Conservation (phyloP, 2,329 filamentous ascomycete species). For the Colletotrichum euphorbiae region DNA sequence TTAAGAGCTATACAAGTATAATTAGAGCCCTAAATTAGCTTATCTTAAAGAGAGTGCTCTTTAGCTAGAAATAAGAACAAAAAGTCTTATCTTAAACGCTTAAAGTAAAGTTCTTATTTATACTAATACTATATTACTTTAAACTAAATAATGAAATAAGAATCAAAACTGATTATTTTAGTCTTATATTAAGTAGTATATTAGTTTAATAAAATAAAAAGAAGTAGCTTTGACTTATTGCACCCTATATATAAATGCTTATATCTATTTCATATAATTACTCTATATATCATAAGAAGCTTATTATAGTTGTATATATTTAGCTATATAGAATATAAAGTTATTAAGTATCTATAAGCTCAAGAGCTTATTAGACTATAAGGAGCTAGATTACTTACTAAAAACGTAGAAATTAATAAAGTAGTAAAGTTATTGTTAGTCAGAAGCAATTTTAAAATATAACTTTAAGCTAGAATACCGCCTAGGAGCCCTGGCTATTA, state of each 20-base stretch:
- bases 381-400: not conserved
- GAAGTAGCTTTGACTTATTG: not conserved
- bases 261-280: slow-evolving; percentile 11
- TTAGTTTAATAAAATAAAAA: not conserved
- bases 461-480: no score
- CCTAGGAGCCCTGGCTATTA: no score
- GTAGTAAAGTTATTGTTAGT: not conserved
- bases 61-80: no score
- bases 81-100: not conserved
- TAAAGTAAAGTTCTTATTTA: no score
- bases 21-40: not conserved
- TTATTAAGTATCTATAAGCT: not conserved
- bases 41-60: not conserved
- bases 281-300: slow-evolving; percentile 11
- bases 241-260: not conserved
- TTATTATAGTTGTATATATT: not conserved
- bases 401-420: not conserved
- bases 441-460: not conserved
- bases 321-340: not conserved
- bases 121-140: not conserved
- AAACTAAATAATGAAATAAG: not conserved
- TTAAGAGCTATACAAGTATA: not conserved
- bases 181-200: not conserved
- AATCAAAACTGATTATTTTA: not conserved
- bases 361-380: slow-evolving; percentile 5